A percentile compares a stretch with the other conserved stretches of the same genome.
Conservation (phyloP, 2,329 filamentous ascomycete genomes). For the Fulvia fulva region DNA sequence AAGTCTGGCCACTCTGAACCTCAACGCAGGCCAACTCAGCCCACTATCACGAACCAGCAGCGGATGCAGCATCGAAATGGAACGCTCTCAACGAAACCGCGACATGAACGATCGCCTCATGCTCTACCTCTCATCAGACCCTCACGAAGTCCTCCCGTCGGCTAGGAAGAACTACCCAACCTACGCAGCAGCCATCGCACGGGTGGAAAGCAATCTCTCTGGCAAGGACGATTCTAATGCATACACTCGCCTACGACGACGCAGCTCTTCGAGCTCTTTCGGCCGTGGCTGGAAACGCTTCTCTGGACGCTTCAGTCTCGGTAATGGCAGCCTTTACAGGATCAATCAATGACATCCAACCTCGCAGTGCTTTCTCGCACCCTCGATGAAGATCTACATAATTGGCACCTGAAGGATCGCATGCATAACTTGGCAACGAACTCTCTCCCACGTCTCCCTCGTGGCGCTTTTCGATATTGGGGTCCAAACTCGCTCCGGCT, state of each 20-base stretch:
- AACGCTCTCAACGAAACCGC: conserved; percentile 28
- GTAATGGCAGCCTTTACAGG: conserved; percentile 8
- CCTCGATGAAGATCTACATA: not conserved
- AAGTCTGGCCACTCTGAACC: conserved; percentile 22
- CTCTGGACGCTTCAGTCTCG: conserved; percentile 14
- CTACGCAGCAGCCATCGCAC: conserved; percentile 19
- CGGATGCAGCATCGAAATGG: conserved; percentile 25
- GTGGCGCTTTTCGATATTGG: not conserved
- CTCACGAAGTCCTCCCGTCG: conserved; percentile 33
- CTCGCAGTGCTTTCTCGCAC: not conserved
- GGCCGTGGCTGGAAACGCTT: conserved; percentile 18
- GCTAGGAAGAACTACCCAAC: conserved; percentile 32
- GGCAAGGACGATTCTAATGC: not conserved
- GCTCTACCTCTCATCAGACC: conserved; percentile 30
- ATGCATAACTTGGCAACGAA: not conserved
- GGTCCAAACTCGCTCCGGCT: too few species aligned
- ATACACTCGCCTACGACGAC: not conserved
- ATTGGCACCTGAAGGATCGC: not conserved
- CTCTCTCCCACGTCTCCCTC: not conserved
- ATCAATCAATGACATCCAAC: conserved; percentile 3
- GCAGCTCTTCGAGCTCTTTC: conserved; percentile 2
- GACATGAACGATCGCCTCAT: conserved; percentile 35
- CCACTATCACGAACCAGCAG: conserved; percentile 31
- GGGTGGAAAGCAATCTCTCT: conserved; percentile 7
- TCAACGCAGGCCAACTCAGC: conserved; percentile 14